Evolutionary conservation across 1,139 yeast species (phyloP), one percentile per base, ranked within the genome.

Genomic region (Kurtzmaniella natalensis): DNA sequence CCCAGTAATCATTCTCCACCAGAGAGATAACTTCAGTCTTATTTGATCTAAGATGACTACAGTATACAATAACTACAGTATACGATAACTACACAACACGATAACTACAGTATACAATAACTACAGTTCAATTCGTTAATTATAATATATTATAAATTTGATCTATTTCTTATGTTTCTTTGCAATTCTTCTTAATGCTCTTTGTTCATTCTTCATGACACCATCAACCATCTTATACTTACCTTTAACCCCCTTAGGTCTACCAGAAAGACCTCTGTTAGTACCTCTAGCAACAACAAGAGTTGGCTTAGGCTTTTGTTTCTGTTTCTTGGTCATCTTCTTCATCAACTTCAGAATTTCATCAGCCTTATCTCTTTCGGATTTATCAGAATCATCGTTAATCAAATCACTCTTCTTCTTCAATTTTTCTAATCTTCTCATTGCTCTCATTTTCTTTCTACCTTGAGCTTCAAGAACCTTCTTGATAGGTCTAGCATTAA

Each of bases 221-320:
- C 97, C 97, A 63, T 92, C 99, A 48, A 92, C 97, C 98, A 94
- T 92, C 81, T 87, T 92, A 70, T 92, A 92, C 57, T 87, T 88
- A 65, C 98, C 99, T 63, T 82, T 87, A 48, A 92, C 78, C 55
- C 98, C 99, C 64, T 79, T 83, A 23, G 99, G 99, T 65, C 99
- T 83, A 37, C 98, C 98, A 47, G 87, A 72, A 34, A 89, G 65
- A 42, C 96, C 95, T 57, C 70, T 82, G 59, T 89, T 89, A 31
- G 70, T 59, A 48, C 97, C 97, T 37, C 70, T 67, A n/a, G 99
- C 97, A 45, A 80, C 89, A 42, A 92, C 95, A 44, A 87, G 74
- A 0, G 95, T 85, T 25, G 87, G 85, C 71, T 82, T 81, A 20
- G 95, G 95, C 55, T 79, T 84, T 20, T 69, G 64, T 57, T 77